A percentile compares a stretch with the other conserved stretches of the same genome.
These are phyloP conservation scores for Fusarium sp. DNA, from an alignment of 2,329 filamentous ascomycete species.

Conservation along the genomic window DNA sequence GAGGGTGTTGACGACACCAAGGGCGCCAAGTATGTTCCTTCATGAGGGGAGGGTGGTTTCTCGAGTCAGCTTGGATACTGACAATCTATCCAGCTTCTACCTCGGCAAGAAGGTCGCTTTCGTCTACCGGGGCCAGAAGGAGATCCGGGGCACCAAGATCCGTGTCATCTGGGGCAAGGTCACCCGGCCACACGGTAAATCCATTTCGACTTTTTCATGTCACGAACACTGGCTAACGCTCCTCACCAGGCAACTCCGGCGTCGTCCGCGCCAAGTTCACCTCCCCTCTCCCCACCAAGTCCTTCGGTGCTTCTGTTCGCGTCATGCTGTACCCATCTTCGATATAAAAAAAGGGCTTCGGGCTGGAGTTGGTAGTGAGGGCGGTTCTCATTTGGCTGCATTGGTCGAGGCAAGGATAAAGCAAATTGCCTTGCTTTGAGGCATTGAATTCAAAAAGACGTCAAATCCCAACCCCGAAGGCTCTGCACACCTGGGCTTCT, in stretches of 20 bases:
- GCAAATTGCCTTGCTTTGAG: constrained; percentile 61
- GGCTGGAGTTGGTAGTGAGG: constrained; percentile 69
- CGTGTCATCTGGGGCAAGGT: constrained; percentile 99
- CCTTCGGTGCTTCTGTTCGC: constrained; percentile 94
- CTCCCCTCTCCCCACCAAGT: constrained; percentile 93
- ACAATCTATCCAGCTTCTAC: constrained; percentile 74
- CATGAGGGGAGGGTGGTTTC: background rate
- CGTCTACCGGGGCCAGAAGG: constrained; percentile 95
- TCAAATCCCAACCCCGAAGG: constrained; percentile 50
- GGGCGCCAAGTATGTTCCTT: constrained; percentile 76
- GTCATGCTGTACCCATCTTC: constrained; percentile 98
- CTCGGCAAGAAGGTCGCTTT: constrained; percentile 98
- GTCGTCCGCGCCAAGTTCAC: constrained; percentile 98
- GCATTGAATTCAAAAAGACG: constrained; percentile 63
- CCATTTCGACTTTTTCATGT: background rate
- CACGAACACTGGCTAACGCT: constrained; percentile 25
- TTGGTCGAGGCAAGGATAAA: constrained; percentile 66
- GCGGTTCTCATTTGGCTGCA: constrained; percentile 68
- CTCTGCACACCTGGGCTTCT: constrained; percentile 39
- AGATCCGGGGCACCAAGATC: constrained; percentile 98
- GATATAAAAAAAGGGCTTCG: constrained; percentile 79
- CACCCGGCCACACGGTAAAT: constrained; percentile 89
- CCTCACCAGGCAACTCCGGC: constrained; percentile 82
- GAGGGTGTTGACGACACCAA: constrained; percentile 94
- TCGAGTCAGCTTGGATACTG: constrained; percentile 36